Conservation (phyloP, 1,139 yeast genomes). For the Candida sojae region DNA sequence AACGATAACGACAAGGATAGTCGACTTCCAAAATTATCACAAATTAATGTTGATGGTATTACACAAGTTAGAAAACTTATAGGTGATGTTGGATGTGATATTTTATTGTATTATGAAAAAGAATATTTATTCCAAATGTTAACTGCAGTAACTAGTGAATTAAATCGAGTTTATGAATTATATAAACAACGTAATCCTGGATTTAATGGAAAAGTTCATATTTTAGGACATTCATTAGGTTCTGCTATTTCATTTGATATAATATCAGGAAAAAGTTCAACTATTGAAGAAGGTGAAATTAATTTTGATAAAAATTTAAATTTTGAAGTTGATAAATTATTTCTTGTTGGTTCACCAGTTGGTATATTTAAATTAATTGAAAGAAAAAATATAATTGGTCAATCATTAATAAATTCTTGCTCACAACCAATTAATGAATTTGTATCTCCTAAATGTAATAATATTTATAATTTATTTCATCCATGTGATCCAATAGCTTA, state of each 20-base stretch:
- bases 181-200: constrained; percentile 68
- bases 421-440: constrained; percentile 17
- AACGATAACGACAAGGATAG: constrained; percentile 26
- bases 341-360: constrained; percentile 86
- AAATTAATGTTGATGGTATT: constrained; percentile 78
- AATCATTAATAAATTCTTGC: constrained; percentile 22
- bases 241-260: constrained; percentile 84
- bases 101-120: constrained; percentile 85
- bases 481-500: constrained; percentile 91
- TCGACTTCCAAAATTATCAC: constrained; percentile 65
- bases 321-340: constrained; percentile 76
- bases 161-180: constrained; percentile 65
- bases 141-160: constrained; percentile 63
- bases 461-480: constrained; percentile 77
- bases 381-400: constrained; percentile 53
- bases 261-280: constrained; percentile 56
- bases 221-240: constrained; percentile 91
- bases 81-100: constrained; percentile 85
- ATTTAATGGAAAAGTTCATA: constrained; percentile 76
- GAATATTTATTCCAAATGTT: constrained; percentile 64
- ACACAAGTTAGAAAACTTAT: constrained; percentile 73
- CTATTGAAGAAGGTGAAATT: constrained; percentile 18
- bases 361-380: constrained; percentile 80
- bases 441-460: constrained; percentile 53
- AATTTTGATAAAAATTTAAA: constrained; percentile 41